These are phyloP conservation scores for Fusarium sp. DNA, from an alignment of 2,329 filamentous ascomycete species.

Conservation along the genomic window DNA sequence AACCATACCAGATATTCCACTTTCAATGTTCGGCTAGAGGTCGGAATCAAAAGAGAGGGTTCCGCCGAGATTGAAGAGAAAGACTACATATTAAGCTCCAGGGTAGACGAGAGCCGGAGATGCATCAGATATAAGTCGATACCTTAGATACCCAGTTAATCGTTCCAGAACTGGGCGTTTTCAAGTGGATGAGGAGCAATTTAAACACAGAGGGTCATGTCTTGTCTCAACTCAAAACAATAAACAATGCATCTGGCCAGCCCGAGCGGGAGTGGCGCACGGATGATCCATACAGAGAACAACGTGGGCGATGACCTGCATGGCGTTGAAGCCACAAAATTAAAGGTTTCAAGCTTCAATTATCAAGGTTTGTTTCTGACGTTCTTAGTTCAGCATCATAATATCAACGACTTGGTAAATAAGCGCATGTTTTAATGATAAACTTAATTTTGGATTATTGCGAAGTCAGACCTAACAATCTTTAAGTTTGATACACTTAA, in stretches of 20 bases:
- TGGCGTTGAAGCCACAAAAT: conserved; percentile 27
- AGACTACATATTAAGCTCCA: neutral
- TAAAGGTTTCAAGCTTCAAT: neutral
- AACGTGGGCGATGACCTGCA: conserved; percentile 14
- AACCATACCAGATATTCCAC: neutral
- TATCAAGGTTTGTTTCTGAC: neutral
- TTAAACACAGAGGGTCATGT: conserved; percentile 10
- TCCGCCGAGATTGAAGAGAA: neutral
- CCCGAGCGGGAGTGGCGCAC: conserved; percentile 36
- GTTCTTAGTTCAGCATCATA: neutral
- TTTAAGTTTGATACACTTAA: neutral
- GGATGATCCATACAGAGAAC: neutral
- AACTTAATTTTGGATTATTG: neutral
- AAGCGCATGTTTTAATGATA: neutral
- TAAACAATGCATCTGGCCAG: neutral
- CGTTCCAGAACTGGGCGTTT: neutral
- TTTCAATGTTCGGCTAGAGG: neutral
- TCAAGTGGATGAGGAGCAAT: conserved; percentile 6
- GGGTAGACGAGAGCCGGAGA: conserved; percentile 2
- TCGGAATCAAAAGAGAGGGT: too few relatives aligned
- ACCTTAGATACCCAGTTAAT: neutral
- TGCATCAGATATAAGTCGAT: neutral
- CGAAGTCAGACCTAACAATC: neutral
- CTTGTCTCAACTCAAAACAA: conserved; percentile 32
- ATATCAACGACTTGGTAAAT: neutral